These are phyloP conservation scores for Closterium sp. DNA, from an alignment of 139 green algal species.

Conservation along the genomic window DNA sequence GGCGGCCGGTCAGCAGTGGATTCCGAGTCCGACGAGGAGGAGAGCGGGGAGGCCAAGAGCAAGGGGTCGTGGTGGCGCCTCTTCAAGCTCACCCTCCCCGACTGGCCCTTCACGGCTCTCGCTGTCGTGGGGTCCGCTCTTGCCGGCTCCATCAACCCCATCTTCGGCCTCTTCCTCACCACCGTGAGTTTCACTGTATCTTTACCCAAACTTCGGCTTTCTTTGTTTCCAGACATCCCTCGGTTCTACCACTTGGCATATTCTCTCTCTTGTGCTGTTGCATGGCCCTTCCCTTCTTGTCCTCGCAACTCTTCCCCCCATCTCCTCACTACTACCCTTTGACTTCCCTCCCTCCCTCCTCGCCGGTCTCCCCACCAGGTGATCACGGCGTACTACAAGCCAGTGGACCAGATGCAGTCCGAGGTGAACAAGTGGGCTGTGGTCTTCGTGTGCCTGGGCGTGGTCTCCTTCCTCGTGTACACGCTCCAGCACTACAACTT, in stretches of 20 bases:
- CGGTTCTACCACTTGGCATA: neutral
- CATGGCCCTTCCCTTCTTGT: no score
- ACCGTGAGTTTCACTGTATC: neutral
- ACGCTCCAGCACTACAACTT: slow-evolving; percentile 38
- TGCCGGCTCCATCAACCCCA: slow-evolving; percentile 5
- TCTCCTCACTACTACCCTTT: neutral
- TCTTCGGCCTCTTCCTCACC: slow-evolving; percentile 17
- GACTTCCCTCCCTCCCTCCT: neutral
- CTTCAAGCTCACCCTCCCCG: slow-evolving; percentile 23
- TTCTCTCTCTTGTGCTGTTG: no score
- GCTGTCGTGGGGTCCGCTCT: neutral
- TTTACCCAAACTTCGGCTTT: neutral
- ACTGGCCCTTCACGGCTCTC: neutral
- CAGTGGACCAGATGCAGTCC: slow-evolving; percentile 22
- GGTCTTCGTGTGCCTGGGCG: slow-evolving; percentile 22
- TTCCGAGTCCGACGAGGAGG: neutral
- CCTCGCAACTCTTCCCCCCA: no score
- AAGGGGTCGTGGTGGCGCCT: neutral
- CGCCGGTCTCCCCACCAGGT: neutral
- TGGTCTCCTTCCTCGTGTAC: slow-evolving; percentile 11
- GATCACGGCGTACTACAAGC: slow-evolving; percentile 37
- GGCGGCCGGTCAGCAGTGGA: neutral
- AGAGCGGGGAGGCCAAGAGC: neutral
- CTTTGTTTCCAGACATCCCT: neutral
- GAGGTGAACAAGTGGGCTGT: slow-evolving; percentile 23